phyloP scores from a whole-genome alignment of 768 basidiomycete species.

The Leucogyrophana mollusca region DNA sequence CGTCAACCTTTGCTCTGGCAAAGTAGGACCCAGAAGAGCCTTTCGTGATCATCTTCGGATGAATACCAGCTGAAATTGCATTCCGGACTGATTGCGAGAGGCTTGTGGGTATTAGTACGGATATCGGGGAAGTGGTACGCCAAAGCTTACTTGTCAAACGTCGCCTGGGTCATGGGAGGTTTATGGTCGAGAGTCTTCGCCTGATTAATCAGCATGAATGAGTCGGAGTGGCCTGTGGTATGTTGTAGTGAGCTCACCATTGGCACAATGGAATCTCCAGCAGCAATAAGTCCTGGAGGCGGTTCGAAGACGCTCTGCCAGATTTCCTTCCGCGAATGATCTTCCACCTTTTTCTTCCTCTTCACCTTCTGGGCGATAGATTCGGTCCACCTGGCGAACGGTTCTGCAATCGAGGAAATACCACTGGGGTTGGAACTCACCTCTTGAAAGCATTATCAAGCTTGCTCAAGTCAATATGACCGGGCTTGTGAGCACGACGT shows the following conservation, averaged over 20 bases:
- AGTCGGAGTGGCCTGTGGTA: conserved; percentile 1
- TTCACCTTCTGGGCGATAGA: conserved; percentile 85
- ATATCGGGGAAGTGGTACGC: background rate
- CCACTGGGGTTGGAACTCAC: conserved; percentile 29
- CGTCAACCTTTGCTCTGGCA: conserved; percentile 79
- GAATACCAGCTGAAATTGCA: conserved; percentile 74
- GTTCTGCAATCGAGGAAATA: background rate
- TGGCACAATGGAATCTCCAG: conserved; percentile 21
- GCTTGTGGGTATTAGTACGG: conserved; percentile 32
- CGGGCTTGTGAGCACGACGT: conserved; percentile 43
- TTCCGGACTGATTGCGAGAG: conserved; percentile 61
- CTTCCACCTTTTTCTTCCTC: conserved; percentile 69
- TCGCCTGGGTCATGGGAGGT: conserved; percentile 68
- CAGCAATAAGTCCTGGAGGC: conserved; percentile 35
- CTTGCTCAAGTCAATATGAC: conserved; percentile 76
- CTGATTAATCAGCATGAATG: conserved; percentile 36
- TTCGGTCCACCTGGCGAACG: conserved; percentile 68
- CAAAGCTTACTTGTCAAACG: conserved; percentile 63
- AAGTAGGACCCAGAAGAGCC: conserved; percentile 93
- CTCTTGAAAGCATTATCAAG: conserved; percentile 84
- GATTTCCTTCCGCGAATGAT: conserved; percentile 67
- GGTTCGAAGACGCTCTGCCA: conserved; percentile 83
- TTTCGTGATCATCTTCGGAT: conserved; percentile 89
- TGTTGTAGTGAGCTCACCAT: conserved; percentile 15
- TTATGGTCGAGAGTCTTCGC: conserved; percentile 82